phyloP scores from a whole-genome alignment of 768 basidiomycete genomes.

The Trichaptum fuscoviolaceum region DNA sequence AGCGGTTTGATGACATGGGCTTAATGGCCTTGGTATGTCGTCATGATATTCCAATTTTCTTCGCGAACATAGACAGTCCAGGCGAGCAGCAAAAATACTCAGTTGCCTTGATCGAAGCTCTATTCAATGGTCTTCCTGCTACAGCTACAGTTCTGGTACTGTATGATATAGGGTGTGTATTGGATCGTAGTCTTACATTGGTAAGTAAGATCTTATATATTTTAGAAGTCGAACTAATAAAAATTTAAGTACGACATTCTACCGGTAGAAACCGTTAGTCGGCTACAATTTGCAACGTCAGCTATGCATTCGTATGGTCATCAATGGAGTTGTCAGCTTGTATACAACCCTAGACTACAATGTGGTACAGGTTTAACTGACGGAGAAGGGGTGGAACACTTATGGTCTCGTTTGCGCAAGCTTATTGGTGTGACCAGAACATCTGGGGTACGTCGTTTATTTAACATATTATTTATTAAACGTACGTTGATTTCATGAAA shows the following conservation, averaged over 20 bases:
- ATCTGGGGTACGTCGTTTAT: conserved; percentile 27
- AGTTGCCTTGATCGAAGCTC: conserved; percentile 27
- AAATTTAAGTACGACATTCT: conserved; percentile 25
- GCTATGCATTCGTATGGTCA: conserved; percentile 38
- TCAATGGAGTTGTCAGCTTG: conserved; percentile 32
- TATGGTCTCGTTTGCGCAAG: conserved; percentile 30
- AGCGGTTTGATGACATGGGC: conserved; percentile 29
- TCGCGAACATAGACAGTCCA: conserved; percentile 36
- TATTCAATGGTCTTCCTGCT: conserved; percentile 25
- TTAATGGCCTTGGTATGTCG: conserved; percentile 35
- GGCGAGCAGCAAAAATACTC: conserved; percentile 35
- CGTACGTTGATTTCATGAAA: no score
- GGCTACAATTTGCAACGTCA: conserved; percentile 26
- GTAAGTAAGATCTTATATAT: conserved; percentile 18
- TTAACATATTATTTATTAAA: no score
- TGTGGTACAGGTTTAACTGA: conserved; percentile 26
- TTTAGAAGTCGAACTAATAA: background rate
- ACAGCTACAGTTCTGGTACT: conserved; percentile 20
- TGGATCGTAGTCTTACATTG: conserved; percentile 26
- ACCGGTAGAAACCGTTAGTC: conserved; percentile 11
- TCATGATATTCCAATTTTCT: conserved; percentile 31
- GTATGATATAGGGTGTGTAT: conserved; percentile 34
- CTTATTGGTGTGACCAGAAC: conserved; percentile 29
- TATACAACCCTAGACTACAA: conserved; percentile 26
- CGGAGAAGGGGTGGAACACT: conserved; percentile 29